Conservation (phyloP, 73 alveolate genomes). For the Uronychia binucleata region DNA sequence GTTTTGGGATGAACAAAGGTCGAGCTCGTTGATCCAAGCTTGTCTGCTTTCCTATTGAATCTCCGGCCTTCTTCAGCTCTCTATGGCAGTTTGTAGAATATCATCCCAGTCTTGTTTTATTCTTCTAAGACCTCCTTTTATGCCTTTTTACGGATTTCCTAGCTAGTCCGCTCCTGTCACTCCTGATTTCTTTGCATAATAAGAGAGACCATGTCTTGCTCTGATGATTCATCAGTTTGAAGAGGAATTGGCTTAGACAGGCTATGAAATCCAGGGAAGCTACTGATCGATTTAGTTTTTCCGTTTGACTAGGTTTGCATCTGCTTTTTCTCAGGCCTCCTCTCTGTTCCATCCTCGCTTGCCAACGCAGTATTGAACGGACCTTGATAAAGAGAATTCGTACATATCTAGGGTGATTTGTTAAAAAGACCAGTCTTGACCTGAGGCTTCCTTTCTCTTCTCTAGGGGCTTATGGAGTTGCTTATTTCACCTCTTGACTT, state of each 20-base stretch:
- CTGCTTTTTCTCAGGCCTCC: too few species aligned
- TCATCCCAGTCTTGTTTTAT: too few species aligned
- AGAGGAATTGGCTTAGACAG: background rate
- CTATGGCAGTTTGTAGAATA: background rate
- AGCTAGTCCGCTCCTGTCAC: background rate
- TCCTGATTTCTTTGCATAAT: background rate
- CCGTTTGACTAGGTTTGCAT: too few species aligned
- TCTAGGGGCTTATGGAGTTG: too few species aligned
- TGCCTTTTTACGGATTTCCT: background rate
- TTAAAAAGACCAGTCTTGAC: too few species aligned
- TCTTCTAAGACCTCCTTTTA: background rate
- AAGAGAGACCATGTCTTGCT: background rate
- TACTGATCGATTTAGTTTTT: background rate
- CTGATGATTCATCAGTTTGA: background rate
- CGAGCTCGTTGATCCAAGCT: background rate
- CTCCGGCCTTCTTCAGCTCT: background rate
- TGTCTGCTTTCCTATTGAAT: too few species aligned
- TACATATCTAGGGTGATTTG: too few species aligned
- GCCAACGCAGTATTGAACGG: too few species aligned
- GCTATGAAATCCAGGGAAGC: background rate
- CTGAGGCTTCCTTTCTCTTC: too few species aligned
- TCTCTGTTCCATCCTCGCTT: too few species aligned
- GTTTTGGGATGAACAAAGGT: background rate
- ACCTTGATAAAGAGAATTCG: too few species aligned
- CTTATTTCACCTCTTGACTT: too few species aligned